Base-by-base conservation (phyloP, 2,329 filamentous ascomycete species). In the Verticillium isaacii region DNA sequence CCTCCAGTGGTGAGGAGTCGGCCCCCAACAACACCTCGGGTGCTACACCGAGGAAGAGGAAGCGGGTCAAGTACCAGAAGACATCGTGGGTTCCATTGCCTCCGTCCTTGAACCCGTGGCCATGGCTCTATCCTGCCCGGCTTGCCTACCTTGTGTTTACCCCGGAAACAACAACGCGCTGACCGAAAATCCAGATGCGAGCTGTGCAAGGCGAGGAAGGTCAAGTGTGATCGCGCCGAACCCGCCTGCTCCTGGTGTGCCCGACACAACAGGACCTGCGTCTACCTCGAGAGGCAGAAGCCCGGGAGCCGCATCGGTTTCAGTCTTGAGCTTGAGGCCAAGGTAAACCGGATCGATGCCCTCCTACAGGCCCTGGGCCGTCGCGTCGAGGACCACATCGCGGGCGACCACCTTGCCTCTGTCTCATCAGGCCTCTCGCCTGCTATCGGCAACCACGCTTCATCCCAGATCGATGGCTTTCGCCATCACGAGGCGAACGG, bases 281-380 rank as follows among this genome's bases (percentile, higher is more conserved):
- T 89, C 71, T 91, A 91, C 71, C 86, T 85, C 64, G 88, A 89
- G 68, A 80, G 88, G 52, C 89, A 90, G 75, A 90, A 90, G 71
- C 87, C 88, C 8, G 88, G 89, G 2, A 78, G 84, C 41, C 78
- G 84, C 34, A 83, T 86, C 67, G 86, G 85, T 55, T 87, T 87
- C 71, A 84, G 84, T 15, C 77, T 85, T 58, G 86, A 89, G 73
- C 79, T 88, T 5, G 85, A 82, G 66, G 75, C 75, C 58, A 87
- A 80, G 73, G 82, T 73, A 69, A 85, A 77, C 73, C 80, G 71
- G 69, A 83, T 87, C 61, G 78, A 85, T 64, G 77, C 76, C 0
- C 66, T 79, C 12, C 67, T 79, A 23, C 77, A 79, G 56, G 76
- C 74, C 0, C 67, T 79, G 2, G 78, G 78, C 2, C 74, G 78